phyloP scores from a whole-genome alignment of 140 eudicot genomes.

The Bidens hawaiensis region DNA sequence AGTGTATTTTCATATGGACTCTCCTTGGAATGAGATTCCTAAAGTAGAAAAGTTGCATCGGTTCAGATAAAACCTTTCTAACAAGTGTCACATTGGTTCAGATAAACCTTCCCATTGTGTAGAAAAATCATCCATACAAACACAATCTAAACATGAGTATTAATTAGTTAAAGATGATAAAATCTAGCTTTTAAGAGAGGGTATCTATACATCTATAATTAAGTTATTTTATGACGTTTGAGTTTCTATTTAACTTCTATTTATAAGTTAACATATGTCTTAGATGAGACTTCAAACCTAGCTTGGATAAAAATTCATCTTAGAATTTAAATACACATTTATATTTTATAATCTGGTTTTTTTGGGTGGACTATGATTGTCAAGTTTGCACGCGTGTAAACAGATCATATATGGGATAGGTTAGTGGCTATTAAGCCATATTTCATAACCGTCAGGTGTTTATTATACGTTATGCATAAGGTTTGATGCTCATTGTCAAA shows the following conservation, averaged over 20 bases:
- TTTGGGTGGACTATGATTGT: too few relatives aligned
- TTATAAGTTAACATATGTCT: too few relatives aligned
- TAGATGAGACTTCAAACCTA: too few relatives aligned
- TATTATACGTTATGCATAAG: too few relatives aligned
- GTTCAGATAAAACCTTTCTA: constrained; percentile 30
- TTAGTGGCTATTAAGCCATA: too few relatives aligned
- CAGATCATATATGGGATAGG: too few relatives aligned
- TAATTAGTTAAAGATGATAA: not conserved
- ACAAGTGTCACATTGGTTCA: constrained; percentile 18
- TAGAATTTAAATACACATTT: too few relatives aligned
- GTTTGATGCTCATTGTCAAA: too few relatives aligned
- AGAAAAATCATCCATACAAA: not conserved
- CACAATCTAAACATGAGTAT: constrained; percentile 7
- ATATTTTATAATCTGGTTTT: too few relatives aligned
- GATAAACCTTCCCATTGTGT: constrained; percentile 17
- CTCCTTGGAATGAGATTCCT: constrained; percentile 43
- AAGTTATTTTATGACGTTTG: not conserved
- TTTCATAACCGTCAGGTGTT: too few relatives aligned
- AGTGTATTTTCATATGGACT: constrained; percentile 25
- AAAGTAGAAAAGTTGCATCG: constrained; percentile 28
- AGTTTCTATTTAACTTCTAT: not conserved
- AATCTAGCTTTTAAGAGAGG: not conserved
- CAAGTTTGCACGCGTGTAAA: too few relatives aligned
- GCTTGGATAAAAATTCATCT: too few relatives aligned
- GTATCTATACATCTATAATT: not conserved